phyloP scores from a whole-genome alignment of 2,329 filamentous ascomycete genomes.

The Parasarocladium wereldwijsianum region DNA sequence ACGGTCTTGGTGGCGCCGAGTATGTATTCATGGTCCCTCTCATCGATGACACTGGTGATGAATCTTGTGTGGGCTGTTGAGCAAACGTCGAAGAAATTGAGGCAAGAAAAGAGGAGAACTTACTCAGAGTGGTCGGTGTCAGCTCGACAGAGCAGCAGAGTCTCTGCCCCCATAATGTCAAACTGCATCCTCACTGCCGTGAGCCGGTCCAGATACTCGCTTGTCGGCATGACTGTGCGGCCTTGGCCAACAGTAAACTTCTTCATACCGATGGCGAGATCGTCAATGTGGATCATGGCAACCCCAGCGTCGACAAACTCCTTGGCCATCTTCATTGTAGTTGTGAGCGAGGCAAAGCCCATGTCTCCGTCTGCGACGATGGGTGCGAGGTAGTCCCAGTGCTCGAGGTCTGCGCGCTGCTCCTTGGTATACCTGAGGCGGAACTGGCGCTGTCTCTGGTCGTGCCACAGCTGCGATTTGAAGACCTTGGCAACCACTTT shows the following conservation, averaged over 20 bases:
- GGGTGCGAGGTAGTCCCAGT: constrained; percentile 23
- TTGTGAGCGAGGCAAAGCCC: constrained; percentile 25
- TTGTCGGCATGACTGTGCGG: constrained; percentile 22
- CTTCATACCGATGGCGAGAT: constrained; percentile 26
- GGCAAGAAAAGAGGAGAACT: no score
- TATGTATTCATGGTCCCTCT: constrained; percentile 22
- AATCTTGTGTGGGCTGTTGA: constrained; percentile 22
- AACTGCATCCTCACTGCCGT: constrained; percentile 21
- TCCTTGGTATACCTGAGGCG: constrained; percentile 16
- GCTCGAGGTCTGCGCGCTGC: constrained; percentile 17
- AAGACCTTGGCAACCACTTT: constrained; percentile 24
- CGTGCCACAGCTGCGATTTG: constrained; percentile 23
- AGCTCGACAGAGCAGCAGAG: constrained; percentile 1
- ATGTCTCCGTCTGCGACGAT: constrained; percentile 27
- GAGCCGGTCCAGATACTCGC: constrained; percentile 21
- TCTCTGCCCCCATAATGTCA: constrained; percentile 19
- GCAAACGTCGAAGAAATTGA: no score
- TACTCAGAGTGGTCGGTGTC: no score
- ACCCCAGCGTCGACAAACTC: constrained; percentile 27
- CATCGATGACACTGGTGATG: constrained; percentile 20
- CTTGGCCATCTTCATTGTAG: constrained; percentile 22
- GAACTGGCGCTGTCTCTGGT: constrained; percentile 23
- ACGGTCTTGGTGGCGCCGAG: constrained; percentile 19
- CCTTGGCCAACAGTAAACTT: constrained; percentile 26
- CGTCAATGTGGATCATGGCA: constrained; percentile 27